Evolutionary conservation across 371 early-diverging fungal species (phyloP).

Genomic region (Mucor lusitanicus): DNA sequence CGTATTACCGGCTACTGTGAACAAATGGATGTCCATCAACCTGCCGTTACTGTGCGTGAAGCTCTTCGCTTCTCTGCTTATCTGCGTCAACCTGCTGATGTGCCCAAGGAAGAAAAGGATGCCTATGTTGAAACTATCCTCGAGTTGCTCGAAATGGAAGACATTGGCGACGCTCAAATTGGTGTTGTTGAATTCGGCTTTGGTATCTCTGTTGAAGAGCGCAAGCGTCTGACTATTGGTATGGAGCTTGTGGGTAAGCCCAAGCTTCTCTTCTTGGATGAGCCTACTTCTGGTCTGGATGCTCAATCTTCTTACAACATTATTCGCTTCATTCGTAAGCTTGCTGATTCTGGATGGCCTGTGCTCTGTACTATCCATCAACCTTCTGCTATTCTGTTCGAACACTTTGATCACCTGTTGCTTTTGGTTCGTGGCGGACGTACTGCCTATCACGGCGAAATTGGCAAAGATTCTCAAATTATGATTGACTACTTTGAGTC

Average conservation of each 20-base stretch:
- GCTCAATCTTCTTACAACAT: constrained; percentile 73
- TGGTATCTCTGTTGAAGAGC: constrained; percentile 68
- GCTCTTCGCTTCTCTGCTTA: constrained; percentile 73
- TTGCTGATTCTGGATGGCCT: constrained; percentile 69
- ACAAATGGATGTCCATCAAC: constrained; percentile 81
- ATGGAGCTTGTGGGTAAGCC: constrained; percentile 79
- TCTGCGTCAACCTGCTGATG: constrained; percentile 64
- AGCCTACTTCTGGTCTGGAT: constrained; percentile 84
- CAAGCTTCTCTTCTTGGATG: constrained; percentile 81
- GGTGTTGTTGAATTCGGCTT: constrained; percentile 59
- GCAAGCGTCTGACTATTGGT: constrained; percentile 68
- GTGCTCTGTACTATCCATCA: constrained; percentile 86
- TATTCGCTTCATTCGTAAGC: constrained; percentile 69
- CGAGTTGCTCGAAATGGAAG: constrained; percentile 63
- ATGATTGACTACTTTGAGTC: constrained; percentile 67
- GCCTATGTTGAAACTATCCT: constrained; percentile 72
- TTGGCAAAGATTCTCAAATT: constrained; percentile 55
- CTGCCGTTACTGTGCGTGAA: constrained; percentile 66
- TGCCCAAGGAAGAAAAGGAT: constrained; percentile 63
- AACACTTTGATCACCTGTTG: constrained; percentile 78
- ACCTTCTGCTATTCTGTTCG: constrained; percentile 80
- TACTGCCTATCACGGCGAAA: constrained; percentile 82
- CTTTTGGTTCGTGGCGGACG: constrained; percentile 80
- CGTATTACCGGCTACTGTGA: constrained; percentile 83
- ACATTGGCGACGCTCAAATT: constrained; percentile 60